A percentile compares a stretch with the other conserved stretches of the same genome.
These are phyloP conservation scores for Colletotrichum sublineola DNA, from an alignment of 2,329 filamentous ascomycete genomes.

Conservation along the genomic window DNA sequence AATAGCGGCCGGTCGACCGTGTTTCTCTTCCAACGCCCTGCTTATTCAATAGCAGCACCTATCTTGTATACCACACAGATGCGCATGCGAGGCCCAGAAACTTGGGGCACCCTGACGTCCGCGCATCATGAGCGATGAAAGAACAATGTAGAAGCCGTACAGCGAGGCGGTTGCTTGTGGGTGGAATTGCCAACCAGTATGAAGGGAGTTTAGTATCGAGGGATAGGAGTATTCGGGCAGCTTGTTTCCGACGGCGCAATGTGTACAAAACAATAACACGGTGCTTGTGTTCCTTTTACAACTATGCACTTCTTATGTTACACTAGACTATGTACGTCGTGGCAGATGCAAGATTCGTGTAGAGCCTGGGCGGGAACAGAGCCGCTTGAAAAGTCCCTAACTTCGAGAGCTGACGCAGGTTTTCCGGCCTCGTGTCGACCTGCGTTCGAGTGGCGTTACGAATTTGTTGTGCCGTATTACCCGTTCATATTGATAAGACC, in stretches of 20 bases:
- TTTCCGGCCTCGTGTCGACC: slow-evolving; percentile 7
- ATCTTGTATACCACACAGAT: slow-evolving; percentile 39
- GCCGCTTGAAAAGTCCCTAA: slow-evolving; percentile 23
- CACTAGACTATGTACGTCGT: slow-evolving; percentile 26
- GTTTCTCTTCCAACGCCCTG: slow-evolving; percentile 38
- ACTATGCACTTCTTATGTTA: slow-evolving; percentile 10
- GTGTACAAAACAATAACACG: slow-evolving; percentile 20
- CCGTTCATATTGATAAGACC: neutral
- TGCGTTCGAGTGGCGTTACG: slow-evolving; percentile 27
- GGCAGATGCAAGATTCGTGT: slow-evolving; percentile 18
- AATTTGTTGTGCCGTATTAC: slow-evolving; percentile 15
- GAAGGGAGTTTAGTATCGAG: slow-evolving; percentile 27
- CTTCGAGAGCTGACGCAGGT: slow-evolving; percentile 32
- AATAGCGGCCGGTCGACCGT: slow-evolving; percentile 41
- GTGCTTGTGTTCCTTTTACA: neutral
- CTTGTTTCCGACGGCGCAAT: slow-evolving; percentile 13
- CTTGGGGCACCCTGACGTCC: slow-evolving; percentile 29
- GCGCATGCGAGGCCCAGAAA: slow-evolving; percentile 25
- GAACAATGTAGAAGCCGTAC: slow-evolving; percentile 22
- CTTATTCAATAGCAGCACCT: slow-evolving; percentile 30
- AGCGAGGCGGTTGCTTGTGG: slow-evolving; percentile 8
- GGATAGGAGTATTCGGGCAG: slow-evolving; percentile 34
- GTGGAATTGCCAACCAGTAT: slow-evolving; percentile 20
- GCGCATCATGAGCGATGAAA: slow-evolving; percentile 33
- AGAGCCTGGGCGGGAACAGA: slow-evolving; percentile 14